phyloP scores from a whole-genome alignment of 192 early-diverging fungal species.

The Chytriomyces hyalinus region DNA sequence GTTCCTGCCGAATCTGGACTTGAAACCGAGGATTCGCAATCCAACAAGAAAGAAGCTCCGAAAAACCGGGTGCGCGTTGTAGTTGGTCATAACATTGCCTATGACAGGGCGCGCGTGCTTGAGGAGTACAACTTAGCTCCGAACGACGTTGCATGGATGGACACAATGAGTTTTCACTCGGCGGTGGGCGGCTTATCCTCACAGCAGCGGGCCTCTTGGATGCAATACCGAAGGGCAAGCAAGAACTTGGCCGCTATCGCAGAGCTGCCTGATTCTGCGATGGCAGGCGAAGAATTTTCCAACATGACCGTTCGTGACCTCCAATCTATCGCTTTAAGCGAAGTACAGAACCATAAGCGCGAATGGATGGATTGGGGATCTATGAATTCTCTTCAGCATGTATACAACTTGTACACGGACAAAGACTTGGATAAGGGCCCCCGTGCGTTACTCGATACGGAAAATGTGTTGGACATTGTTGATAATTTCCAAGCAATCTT shows the following conservation, averaged over 20 bases:
- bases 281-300: slow-evolving; percentile 50
- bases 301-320: slow-evolving; percentile 33
- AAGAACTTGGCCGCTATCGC: slow-evolving; percentile 10
- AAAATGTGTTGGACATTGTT: slow-evolving; percentile 44
- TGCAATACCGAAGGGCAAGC: slow-evolving; percentile 66
- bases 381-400: slow-evolving; percentile 78
- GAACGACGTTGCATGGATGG: slow-evolving; percentile 71
- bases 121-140: slow-evolving; percentile 81
- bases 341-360: slow-evolving; percentile 7
- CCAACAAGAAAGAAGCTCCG: no score
- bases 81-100: slow-evolving; percentile 93
- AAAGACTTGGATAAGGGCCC: slow-evolving; percentile 47
- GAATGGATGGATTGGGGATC: slow-evolving; percentile 65
- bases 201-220: slow-evolving; percentile 86
- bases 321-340: not conserved
- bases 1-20: not conserved
- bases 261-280: slow-evolving; percentile 45
- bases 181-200: slow-evolving; percentile 86
- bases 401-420: slow-evolving; percentile 80
- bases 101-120: slow-evolving; percentile 83
- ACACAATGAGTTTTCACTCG: slow-evolving; percentile 94
- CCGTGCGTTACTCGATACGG: slow-evolving; percentile 40
- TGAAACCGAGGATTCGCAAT: no score
- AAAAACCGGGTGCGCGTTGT: slow-evolving; percentile 55
- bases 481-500: slow-evolving; percentile 70